These are phyloP conservation scores for Anthostomella pinea DNA, from an alignment of 2,329 filamentous ascomycete genomes.

Conservation along the genomic window DNA sequence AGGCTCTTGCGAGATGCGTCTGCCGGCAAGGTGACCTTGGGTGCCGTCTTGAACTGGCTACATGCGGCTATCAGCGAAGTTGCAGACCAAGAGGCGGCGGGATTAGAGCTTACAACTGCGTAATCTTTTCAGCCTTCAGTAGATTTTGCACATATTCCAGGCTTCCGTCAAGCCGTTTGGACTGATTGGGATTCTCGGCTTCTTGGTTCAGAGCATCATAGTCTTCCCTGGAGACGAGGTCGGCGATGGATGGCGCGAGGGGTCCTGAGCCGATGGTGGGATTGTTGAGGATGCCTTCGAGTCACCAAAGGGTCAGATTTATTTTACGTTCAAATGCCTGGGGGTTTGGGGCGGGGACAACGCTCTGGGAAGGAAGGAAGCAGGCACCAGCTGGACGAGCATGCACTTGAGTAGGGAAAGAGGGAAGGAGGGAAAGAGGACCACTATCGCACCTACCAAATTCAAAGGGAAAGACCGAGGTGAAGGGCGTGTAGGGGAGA, in stretches of 20 bases:
- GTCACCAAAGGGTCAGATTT: slow-evolving; percentile 14
- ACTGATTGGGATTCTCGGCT: slow-evolving; percentile 55
- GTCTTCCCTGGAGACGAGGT: slow-evolving; percentile 50
- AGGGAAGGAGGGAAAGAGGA: slow-evolving; percentile 9
- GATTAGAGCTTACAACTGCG: slow-evolving; percentile 56
- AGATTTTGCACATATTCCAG: slow-evolving; percentile 73
- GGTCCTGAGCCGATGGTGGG: slow-evolving; percentile 58
- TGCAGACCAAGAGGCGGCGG: neutral
- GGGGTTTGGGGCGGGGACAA: neutral
- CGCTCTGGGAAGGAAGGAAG: neutral
- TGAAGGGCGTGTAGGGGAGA: slow-evolving; percentile 78
- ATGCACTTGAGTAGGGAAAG: slow-evolving; percentile 3
- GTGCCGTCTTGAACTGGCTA: slow-evolving; percentile 58
- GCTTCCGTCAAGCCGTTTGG: slow-evolving; percentile 66
- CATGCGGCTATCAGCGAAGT: slow-evolving; percentile 8
- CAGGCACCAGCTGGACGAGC: too few relatives aligned
- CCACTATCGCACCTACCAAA: slow-evolving; percentile 60
- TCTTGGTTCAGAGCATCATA: slow-evolving; percentile 72
- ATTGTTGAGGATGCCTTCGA: slow-evolving; percentile 63
- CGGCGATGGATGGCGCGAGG: slow-evolving; percentile 47
- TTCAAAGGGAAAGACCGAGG: slow-evolving; percentile 75
- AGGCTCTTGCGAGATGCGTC: slow-evolving; percentile 30
- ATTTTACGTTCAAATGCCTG: neutral
- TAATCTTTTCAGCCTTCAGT: slow-evolving; percentile 67
- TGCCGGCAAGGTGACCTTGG: slow-evolving; percentile 33